A percentile compares a stretch with the other conserved stretches of the same genome.
phyloP scores from a whole-genome alignment of 768 basidiomycete species.

The Porphyrellus cyaneotinctus region DNA sequence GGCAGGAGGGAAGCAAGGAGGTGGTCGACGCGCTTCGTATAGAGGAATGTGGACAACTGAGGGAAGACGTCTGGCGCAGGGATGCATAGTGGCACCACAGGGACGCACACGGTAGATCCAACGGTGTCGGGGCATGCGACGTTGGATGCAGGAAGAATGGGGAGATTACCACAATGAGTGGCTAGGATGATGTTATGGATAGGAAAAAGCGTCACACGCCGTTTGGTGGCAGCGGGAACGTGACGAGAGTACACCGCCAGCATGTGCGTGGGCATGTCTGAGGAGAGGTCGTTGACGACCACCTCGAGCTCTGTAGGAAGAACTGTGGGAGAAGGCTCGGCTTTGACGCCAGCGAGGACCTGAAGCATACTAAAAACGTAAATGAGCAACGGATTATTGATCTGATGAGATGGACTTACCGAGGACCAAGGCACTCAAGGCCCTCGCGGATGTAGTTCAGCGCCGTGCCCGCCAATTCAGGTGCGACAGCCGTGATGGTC shows the following conservation, averaged over 20 bases:
- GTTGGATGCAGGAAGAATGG: constrained; percentile 15
- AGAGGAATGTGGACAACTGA: constrained; percentile 61
- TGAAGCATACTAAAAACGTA: constrained; percentile 24
- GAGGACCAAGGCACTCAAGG: constrained; percentile 26
- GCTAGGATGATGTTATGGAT: constrained; percentile 37
- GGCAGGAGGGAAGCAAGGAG: constrained; percentile 66
- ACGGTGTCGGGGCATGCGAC: constrained; percentile 7
- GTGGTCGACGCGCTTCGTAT: constrained; percentile 56
- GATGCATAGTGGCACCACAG: constrained; percentile 65
- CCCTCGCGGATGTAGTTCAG: constrained; percentile 27
- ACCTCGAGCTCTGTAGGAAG: constrained; percentile 30
- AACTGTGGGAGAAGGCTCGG: constrained; percentile 12
- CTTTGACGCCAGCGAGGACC: constrained; percentile 29
- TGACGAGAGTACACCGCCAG: constrained; percentile 28
- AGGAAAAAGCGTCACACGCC: constrained; percentile 34
- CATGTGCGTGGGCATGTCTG: constrained; percentile 32
- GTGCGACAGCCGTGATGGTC: constrained; percentile 20
- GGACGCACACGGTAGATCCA: constrained; percentile 36
- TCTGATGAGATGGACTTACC: constrained; percentile 10
- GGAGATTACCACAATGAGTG: constrained; percentile 28
- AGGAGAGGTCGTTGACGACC: constrained; percentile 28
- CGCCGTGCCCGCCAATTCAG: constrained; percentile 24
- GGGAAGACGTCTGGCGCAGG: constrained; percentile 70
- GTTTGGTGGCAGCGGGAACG: constrained; percentile 21
- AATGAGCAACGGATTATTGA: constrained; percentile 5